These are phyloP conservation scores for Chlorella sorokiniana DNA, from an alignment of 139 green algal genomes.

Conservation along the genomic window DNA sequence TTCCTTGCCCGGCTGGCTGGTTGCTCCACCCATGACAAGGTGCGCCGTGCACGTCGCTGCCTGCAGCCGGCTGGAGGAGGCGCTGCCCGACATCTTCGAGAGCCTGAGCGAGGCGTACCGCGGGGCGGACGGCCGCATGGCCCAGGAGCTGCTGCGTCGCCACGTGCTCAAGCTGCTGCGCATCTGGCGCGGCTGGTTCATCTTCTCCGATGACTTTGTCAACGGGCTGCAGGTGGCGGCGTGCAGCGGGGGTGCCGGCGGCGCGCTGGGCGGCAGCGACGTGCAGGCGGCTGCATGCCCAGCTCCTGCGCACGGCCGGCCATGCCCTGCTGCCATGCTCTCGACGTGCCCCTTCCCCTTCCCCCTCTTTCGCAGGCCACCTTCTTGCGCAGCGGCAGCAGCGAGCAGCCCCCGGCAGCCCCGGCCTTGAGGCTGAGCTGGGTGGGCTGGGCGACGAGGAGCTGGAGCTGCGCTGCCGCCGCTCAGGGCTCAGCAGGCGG, in stretches of 20 bases:
- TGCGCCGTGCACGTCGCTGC: neutral
- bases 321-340: neutral
- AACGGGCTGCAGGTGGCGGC: constrained; percentile 79
- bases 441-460: constrained; percentile 60
- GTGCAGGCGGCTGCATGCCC: neutral
- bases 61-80: constrained; percentile 68
- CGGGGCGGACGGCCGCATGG: constrained; percentile 62
- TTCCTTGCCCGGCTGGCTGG: no score
- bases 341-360: neutral
- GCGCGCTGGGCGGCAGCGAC: no score
- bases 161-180: constrained; percentile 83
- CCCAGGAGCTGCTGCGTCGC: constrained; percentile 66
- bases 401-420: constrained; percentile 19
- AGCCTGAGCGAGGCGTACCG: constrained; percentile 61
- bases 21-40: no score
- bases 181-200: constrained; percentile 83
- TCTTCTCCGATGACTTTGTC: constrained; percentile 90
- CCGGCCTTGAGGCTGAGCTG: constrained; percentile 57
- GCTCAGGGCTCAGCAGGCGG: constrained; percentile 59
- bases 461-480: constrained; percentile 68
- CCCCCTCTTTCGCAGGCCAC: constrained; percentile 48
- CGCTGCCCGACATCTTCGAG: constrained; percentile 87
- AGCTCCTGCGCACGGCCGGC: no score
- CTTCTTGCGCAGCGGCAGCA: constrained; percentile 55
- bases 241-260: neutral